Evolutionary conservation across 1,284 basidiomycete species (phyloP).

Genomic region (Ganoderma lingzhi): DNA sequence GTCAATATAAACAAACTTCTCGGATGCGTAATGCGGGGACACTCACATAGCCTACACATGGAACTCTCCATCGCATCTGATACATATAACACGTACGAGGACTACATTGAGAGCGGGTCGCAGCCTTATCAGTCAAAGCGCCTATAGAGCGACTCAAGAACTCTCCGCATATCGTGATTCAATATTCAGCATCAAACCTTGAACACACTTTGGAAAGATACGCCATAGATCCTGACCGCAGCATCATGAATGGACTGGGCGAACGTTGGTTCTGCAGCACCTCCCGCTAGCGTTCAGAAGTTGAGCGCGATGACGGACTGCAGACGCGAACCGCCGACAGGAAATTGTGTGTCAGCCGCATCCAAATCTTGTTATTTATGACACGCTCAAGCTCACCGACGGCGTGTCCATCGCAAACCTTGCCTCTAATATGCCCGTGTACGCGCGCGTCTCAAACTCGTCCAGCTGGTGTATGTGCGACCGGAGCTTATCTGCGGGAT

Average conservation of each 20-base stretch:
- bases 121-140: not conserved
- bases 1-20: not conserved
- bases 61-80: not conserved
- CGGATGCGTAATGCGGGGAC: not conserved
- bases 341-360: constrained; percentile 4
- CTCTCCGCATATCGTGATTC: constrained; percentile 2
- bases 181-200: constrained; percentile 7
- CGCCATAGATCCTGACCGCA: constrained; percentile 10
- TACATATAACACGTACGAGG: not conserved
- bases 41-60: not conserved
- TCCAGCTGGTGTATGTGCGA: constrained; percentile 22
- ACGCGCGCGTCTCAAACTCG: constrained; percentile 25
- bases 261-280: not conserved
- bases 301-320: constrained; percentile 24
- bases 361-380: not conserved
- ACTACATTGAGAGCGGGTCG: not conserved
- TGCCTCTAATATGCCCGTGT: constrained; percentile 27
- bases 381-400: constrained; percentile 24
- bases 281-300: constrained; percentile 6
- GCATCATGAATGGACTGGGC: constrained; percentile 9
- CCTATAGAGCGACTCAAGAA: not conserved
- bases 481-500: constrained; percentile 12
- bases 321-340: not conserved
- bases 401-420: constrained; percentile 30
- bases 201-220: not conserved